A percentile compares a stretch with the other conserved stretches of the same genome.
Conservation (phyloP, 768 basidiomycete genomes). For the Tubosaeta sp. region DNA sequence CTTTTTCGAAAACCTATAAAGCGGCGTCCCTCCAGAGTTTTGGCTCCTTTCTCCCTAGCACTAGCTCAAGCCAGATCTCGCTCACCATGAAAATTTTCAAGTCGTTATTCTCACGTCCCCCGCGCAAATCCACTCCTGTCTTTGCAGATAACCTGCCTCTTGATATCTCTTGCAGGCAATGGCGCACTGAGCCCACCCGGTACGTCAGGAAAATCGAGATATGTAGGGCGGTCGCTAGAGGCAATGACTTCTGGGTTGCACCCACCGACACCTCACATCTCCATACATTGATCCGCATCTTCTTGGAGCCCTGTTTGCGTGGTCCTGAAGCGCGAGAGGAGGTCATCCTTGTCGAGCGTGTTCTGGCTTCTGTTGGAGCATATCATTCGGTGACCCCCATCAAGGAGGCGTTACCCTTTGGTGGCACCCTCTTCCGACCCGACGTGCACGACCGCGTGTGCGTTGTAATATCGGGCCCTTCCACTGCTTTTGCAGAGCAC, state of each 20-base stretch:
- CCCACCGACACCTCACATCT: neutral
- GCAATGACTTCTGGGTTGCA: neutral
- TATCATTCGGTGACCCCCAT: conserved; percentile 6
- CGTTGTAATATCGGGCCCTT: neutral
- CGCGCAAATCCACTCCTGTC: conserved; percentile 2
- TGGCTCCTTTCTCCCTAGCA: too few relatives aligned
- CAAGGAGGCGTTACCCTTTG: neutral
- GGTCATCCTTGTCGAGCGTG: conserved; percentile 11
- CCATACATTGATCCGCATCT: conserved; percentile 9
- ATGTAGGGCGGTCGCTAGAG: conserved; percentile 1
- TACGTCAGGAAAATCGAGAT: conserved; percentile 10
- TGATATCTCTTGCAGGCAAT: neutral
- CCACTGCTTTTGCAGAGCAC: neutral
- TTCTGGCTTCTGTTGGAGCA: conserved; percentile 9
- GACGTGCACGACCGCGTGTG: conserved; percentile 12
- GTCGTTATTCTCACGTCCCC: neutral
- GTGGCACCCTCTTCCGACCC: conserved; percentile 7
- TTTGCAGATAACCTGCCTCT: conserved; percentile 3
- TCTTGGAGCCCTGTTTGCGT: neutral
- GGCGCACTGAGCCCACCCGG: neutral
- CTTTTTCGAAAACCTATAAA: neutral
- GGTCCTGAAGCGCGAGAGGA: neutral
- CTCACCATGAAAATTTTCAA: conserved; percentile 1
- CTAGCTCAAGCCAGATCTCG: neutral
- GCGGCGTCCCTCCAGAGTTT: neutral